Conservation (phyloP, 73 alveolate species). For the Uronychia binucleata region DNA sequence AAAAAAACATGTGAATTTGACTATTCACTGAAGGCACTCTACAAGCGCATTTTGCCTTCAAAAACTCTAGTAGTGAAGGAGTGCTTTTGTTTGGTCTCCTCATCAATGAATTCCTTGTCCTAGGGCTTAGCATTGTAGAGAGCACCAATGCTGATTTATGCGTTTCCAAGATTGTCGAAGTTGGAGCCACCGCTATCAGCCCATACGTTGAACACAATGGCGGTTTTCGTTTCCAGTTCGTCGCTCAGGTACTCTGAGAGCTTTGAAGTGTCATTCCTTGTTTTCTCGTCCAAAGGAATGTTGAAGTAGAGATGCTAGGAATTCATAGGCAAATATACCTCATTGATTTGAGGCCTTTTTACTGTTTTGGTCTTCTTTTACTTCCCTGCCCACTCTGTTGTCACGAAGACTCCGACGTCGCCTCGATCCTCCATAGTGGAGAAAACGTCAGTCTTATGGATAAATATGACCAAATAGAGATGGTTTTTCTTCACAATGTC, state of each 20-base stretch:
- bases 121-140: conserved; percentile 22
- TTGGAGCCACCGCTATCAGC: conserved; percentile 44
- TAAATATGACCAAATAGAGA: conserved; percentile 30
- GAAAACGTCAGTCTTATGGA: conserved; percentile 43
- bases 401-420: conserved; percentile 38
- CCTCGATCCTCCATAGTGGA: conserved; percentile 53
- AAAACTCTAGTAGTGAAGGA: conserved; percentile 31
- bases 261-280: conserved; percentile 21
- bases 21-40: conserved; percentile 21
- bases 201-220: conserved; percentile 49
- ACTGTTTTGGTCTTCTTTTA: conserved; percentile 37
- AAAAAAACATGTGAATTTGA: conserved; percentile 4
- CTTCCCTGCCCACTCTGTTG: conserved; percentile 62
- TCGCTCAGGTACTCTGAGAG: conserved; percentile 46
- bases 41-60: conserved; percentile 26
- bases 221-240: conserved; percentile 52
- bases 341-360: conserved; percentile 36
- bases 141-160: conserved; percentile 12
- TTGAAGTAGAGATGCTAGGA: conserved; percentile 26
- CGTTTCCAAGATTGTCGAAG: conserved; percentile 52
- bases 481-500: conserved; percentile 29
- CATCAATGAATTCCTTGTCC: conserved; percentile 50
- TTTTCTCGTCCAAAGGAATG: conserved; percentile 30
- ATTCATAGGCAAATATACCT: neutral
- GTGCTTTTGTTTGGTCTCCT: conserved; percentile 32